Evolutionary conservation across 2,329 filamentous ascomycete genomes (phyloP).

Genomic region (Phialophora chinensis): DNA sequence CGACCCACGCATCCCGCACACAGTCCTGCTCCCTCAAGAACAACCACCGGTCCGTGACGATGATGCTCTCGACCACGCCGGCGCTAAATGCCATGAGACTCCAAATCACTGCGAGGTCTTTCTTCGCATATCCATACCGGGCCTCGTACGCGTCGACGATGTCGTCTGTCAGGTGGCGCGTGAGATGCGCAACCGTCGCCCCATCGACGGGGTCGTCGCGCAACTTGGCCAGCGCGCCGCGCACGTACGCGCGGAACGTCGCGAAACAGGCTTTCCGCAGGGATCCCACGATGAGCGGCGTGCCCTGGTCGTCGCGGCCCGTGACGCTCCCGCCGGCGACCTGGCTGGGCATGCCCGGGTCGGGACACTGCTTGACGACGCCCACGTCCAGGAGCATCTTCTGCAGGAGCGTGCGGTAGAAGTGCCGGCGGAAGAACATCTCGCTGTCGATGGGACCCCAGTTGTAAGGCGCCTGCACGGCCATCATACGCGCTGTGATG

Average conservation of each 20-base stretch:
- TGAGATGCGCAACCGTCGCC: slow-evolving; percentile 67
- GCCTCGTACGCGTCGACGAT: slow-evolving; percentile 75
- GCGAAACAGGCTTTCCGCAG: slow-evolving; percentile 79
- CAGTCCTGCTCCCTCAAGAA: slow-evolving; percentile 81
- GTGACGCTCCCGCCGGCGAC: slow-evolving; percentile 39
- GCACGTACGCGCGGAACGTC: slow-evolving; percentile 77
- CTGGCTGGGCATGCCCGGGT: slow-evolving; percentile 33
- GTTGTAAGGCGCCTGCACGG: slow-evolving; percentile 91
- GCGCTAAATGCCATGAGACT: slow-evolving; percentile 96
- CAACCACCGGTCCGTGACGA: slow-evolving; percentile 88
- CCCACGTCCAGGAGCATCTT: slow-evolving; percentile 87
- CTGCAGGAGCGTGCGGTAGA: slow-evolving; percentile 88
- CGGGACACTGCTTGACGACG: slow-evolving; percentile 65
- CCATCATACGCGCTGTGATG: slow-evolving; percentile 98
- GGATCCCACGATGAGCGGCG: slow-evolving; percentile 85
- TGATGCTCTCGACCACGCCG: slow-evolving; percentile 83
- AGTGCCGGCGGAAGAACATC: slow-evolving; percentile 88
- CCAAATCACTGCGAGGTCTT: slow-evolving; percentile 88
- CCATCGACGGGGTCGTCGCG: slow-evolving; percentile 62
- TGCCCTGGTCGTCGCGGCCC: slow-evolving; percentile 54
- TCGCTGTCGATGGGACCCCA: slow-evolving; percentile 84
- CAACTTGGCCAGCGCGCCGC: slow-evolving; percentile 80
- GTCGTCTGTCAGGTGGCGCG: slow-evolving; percentile 72
- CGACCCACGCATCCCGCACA: slow-evolving; percentile 82
- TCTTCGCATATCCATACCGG: slow-evolving; percentile 69